phyloP scores from a whole-genome alignment of 2,329 filamentous ascomycete species.

The Clarireedia paspali region DNA sequence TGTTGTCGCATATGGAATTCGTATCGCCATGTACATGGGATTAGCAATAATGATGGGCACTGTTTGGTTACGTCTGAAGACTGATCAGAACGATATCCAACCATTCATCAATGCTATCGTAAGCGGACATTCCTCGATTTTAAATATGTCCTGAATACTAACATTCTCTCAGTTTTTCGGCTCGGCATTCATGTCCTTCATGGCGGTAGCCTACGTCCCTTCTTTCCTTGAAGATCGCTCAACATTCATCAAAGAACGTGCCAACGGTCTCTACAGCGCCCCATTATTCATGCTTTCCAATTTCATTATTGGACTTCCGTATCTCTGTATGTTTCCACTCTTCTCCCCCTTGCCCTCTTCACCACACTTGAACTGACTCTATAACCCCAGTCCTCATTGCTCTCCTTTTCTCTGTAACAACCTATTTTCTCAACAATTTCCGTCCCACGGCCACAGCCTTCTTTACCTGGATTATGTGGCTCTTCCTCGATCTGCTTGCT shows the following conservation, averaged over 20 bases:
- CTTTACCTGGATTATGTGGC: slow-evolving; percentile 73
- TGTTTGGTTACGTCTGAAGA: slow-evolving; percentile 67
- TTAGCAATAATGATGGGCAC: slow-evolving; percentile 84
- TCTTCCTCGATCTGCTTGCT: slow-evolving; percentile 76
- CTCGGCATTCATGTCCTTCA: slow-evolving; percentile 70
- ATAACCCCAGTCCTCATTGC: slow-evolving; percentile 54
- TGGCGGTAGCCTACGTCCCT: slow-evolving; percentile 80
- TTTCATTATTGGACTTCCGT: slow-evolving; percentile 75
- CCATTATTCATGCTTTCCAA: slow-evolving; percentile 68
- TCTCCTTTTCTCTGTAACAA: slow-evolving; percentile 64
- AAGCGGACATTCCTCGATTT: slow-evolving; percentile 17
- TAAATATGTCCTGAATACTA: background rate
- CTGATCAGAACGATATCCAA: slow-evolving; percentile 66
- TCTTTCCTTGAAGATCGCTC: slow-evolving; percentile 72
- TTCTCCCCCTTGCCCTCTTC: background rate
- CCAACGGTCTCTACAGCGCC: slow-evolving; percentile 74
- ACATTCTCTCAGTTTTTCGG: slow-evolving; percentile 49
- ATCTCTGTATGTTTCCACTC: slow-evolving; percentile 46
- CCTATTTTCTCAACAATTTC: slow-evolving; percentile 78
- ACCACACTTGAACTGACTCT: slow-evolving; percentile 10
- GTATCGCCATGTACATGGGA: slow-evolving; percentile 73
- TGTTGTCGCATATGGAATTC: slow-evolving; percentile 74
- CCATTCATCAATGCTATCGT: slow-evolving; percentile 74
- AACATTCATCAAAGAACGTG: slow-evolving; percentile 68
- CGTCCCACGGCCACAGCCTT: slow-evolving; percentile 57